phyloP scores from a whole-genome alignment of 2,329 filamentous ascomycete species.

The Coccinonectria pachysandricola region DNA sequence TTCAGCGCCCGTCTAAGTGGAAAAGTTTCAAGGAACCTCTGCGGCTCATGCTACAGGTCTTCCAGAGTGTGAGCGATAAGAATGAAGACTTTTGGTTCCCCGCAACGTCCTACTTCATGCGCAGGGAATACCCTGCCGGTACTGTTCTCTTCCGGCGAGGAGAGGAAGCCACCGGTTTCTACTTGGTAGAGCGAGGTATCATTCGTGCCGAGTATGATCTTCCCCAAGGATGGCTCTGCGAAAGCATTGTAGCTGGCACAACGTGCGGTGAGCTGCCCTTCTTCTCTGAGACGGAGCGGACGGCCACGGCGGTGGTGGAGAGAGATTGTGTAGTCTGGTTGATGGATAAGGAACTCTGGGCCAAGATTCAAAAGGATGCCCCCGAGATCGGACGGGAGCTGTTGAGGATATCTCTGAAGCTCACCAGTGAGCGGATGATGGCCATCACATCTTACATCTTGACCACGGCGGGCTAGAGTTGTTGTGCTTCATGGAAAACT shows the following conservation, averaged over 20 bases:
- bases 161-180: conserved; percentile 72
- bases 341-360: conserved; percentile 64
- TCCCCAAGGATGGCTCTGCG: conserved; percentile 78
- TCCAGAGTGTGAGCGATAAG: conserved; percentile 73
- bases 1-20: conserved; percentile 57
- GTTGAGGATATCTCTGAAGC: conserved; percentile 76
- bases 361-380: conserved; percentile 58
- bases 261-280: conserved; percentile 95
- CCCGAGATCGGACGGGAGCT: conserved; percentile 75
- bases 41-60: conserved; percentile 87
- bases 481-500: too few species aligned
- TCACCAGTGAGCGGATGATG: conserved; percentile 87
- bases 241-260: conserved; percentile 87
- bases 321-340: conserved; percentile 75
- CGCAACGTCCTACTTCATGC: conserved; percentile 63
- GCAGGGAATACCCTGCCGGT: conserved; percentile 56
- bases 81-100: conserved; percentile 96
- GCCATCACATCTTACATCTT: conserved; percentile 50
- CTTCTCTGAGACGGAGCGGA: conserved; percentile 82
- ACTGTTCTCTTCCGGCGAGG: conserved; percentile 69
- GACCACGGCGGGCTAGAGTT: conserved; percentile 38
- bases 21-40: conserved; percentile 82
- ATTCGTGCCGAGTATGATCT: conserved; percentile 83
- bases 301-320: conserved; percentile 77
- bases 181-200: conserved; percentile 81